phyloP scores from a whole-genome alignment of 2,329 filamentous ascomycete genomes.

The Pseudomassariella vexata region DNA sequence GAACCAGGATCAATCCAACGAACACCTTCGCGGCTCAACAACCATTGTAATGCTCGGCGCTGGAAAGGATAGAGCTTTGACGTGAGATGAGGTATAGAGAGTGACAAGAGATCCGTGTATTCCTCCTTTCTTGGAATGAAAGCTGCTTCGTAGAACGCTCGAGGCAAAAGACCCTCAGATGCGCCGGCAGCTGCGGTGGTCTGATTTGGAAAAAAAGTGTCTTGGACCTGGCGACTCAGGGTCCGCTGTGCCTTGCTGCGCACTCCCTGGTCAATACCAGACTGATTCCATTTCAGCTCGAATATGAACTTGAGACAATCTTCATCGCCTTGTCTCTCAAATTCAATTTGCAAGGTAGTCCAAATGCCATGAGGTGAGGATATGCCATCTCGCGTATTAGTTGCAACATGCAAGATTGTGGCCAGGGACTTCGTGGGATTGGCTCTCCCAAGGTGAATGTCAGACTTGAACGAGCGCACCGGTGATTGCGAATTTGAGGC shows the following conservation, averaged over 20 bases:
- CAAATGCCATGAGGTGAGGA: slow-evolving; percentile 24
- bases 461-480: not conserved
- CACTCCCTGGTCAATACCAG: slow-evolving; percentile 24
- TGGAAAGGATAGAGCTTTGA: slow-evolving; percentile 67
- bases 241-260: slow-evolving; percentile 22
- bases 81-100: slow-evolving; percentile 37
- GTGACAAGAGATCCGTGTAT: slow-evolving; percentile 29
- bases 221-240: slow-evolving; percentile 28
- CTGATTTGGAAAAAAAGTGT: slow-evolving; percentile 23
- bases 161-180: slow-evolving; percentile 32
- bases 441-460: not conserved
- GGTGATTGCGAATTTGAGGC: not conserved
- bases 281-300: slow-evolving; percentile 37
- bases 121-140: slow-evolving; percentile 50
- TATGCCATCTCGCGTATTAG: slow-evolving; percentile 1
- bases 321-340: slow-evolving; percentile 20
- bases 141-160: slow-evolving; percentile 65
- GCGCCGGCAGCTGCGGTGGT: slow-evolving; percentile 4
- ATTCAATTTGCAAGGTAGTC: slow-evolving; percentile 22
- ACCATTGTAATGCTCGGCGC: slow-evolving; percentile 63
- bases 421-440: not conserved
- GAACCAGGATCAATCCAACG: too few relatives aligned
- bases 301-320: slow-evolving; percentile 26
- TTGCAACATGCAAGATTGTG: slow-evolving; percentile 5
- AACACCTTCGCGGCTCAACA: slow-evolving; percentile 61